Evolutionary conservation across 495 filamentous ascomycete species (phyloP).

Genomic region (Saxophila tyrrhenica): DNA sequence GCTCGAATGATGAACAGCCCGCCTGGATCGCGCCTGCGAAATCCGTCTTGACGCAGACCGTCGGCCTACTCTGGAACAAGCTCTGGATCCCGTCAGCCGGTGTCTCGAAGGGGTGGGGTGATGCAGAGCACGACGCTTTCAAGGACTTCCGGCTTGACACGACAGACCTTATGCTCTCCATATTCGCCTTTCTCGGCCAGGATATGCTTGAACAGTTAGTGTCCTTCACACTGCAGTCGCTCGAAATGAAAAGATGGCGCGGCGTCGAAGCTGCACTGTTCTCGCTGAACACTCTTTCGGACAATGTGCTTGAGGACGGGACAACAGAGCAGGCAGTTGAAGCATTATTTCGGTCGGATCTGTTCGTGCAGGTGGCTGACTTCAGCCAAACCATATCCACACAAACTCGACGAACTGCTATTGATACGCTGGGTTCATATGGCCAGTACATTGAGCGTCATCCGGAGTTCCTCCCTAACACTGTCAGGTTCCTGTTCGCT

Average conservation of each 20-base stretch:
- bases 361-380: constrained; percentile 52
- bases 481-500: constrained; percentile 71
- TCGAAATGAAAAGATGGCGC: constrained; percentile 53
- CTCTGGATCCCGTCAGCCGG: constrained; percentile 17
- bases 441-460: constrained; percentile 71
- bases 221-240: constrained; percentile 46
- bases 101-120: constrained; percentile 48
- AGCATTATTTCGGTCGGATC: constrained; percentile 52
- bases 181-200: constrained; percentile 59
- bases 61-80: constrained; percentile 17
- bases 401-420: constrained; percentile 63
- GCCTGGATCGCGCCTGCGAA: constrained; percentile 9
- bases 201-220: constrained; percentile 60
- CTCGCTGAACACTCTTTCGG: constrained; percentile 64
- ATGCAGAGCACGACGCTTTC: constrained; percentile 60
- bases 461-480: constrained; percentile 55
- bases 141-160: constrained; percentile 48
- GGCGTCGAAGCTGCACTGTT: constrained; percentile 73
- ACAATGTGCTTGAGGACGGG: constrained; percentile 55
- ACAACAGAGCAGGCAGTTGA: constrained; percentile 56
- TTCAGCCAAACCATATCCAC: constrained; percentile 43
- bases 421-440: constrained; percentile 68
- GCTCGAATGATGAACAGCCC: neutral
- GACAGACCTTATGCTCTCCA: constrained; percentile 28
- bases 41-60: constrained; percentile 2